phyloP scores from a whole-genome alignment of 2,329 filamentous ascomycete species.

The Plenodomus biglobosus region DNA sequence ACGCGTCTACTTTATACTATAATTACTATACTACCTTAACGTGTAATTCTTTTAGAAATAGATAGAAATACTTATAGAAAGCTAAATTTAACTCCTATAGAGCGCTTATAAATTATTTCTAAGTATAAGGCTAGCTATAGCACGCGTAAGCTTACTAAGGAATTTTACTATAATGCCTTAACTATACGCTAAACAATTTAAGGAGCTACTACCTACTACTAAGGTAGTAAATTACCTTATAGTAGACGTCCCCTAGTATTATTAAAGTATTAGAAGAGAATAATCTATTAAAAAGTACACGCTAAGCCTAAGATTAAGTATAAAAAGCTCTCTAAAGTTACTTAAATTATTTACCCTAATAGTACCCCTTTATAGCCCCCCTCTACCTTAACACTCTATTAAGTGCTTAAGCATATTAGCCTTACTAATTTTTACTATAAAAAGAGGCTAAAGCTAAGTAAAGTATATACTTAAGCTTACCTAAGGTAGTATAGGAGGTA shows the following conservation, averaged over 20 bases:
- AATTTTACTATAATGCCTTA: not conserved
- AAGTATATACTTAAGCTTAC: not conserved
- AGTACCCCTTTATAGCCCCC: constrained; percentile 1
- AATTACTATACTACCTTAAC: not conserved
- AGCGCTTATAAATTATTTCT: not conserved
- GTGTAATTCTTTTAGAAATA: not conserved
- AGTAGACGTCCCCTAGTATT: not conserved
- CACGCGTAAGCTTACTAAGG: not conserved
- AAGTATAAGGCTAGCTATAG: not conserved
- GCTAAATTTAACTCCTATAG: not conserved
- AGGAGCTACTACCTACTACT: not conserved
- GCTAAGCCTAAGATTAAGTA: constrained; percentile 9
- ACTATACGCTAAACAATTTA: not conserved
- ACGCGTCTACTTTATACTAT: not conserved
- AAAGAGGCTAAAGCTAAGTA: constrained; percentile 3
- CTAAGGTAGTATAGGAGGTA: constrained; percentile 5
- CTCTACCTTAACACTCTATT: constrained; percentile 3
- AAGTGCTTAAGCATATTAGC: not conserved
- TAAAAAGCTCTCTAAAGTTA: constrained; percentile 2
- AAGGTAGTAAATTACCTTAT: constrained; percentile 1
- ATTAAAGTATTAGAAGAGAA: constrained; percentile 1
- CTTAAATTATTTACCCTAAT: not conserved
- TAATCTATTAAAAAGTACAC: constrained; percentile 1
- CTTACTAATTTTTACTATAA: constrained; percentile 2
- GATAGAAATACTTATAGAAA: not conserved